These are phyloP conservation scores for Pseudognaphalium luteoalbum DNA, from an alignment of 129 eudicot species.

Conservation along the genomic window DNA sequence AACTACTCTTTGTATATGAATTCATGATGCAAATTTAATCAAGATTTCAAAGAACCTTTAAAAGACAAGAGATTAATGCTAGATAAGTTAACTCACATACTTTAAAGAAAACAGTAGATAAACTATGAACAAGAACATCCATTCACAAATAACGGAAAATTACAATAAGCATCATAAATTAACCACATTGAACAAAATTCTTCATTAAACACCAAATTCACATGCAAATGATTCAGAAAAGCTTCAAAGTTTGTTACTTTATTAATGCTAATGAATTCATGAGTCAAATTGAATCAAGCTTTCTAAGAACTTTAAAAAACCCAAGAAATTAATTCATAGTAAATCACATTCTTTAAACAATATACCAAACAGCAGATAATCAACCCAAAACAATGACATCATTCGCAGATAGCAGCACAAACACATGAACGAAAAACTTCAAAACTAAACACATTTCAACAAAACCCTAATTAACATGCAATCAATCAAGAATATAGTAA, in stretches of 20 bases:
- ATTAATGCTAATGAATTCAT: neutral
- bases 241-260: neutral
- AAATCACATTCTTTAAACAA: no score
- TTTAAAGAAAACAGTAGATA: no score
- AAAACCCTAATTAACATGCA: neutral
- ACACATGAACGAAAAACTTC: no score
- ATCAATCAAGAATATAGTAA: neutral
- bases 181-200: neutral
- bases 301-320: neutral
- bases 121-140: no score
- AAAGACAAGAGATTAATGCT: no score
- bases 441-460: neutral
- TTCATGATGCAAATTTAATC: neutral
- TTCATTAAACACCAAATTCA: neutral
- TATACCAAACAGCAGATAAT: neutral
- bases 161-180: neutral
- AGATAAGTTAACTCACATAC: no score
- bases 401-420: neutral
- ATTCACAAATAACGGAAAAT: no score
- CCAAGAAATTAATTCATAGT: neutral
- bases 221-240: neutral
- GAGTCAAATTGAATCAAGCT: neutral
- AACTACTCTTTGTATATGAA: neutral
- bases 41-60: no score
- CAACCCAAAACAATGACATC: neutral